Evolutionary conservation across 108 stramenopile genomes (phyloP).

Genomic region (Phaeodactylum tricornutum): DNA sequence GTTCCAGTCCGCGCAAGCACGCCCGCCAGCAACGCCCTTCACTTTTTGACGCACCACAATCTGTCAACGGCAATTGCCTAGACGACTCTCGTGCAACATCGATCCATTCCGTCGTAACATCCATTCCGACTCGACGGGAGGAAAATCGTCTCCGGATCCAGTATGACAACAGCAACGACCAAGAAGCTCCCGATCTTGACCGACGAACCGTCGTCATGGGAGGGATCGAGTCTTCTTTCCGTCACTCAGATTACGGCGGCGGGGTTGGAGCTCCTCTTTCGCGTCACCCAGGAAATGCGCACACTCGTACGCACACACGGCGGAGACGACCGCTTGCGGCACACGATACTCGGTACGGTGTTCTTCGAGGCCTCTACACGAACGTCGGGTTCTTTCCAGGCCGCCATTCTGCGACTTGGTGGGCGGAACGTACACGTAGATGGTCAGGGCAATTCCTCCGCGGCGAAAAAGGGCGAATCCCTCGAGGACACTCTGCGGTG

Average conservation of each 20-base stretch:
- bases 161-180: too few species aligned
- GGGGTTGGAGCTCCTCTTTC: conserved; percentile 36
- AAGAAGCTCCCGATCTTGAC: neutral
- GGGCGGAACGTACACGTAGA: conserved; percentile 80
- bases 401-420: conserved; percentile 90
- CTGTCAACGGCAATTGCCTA: too few species aligned
- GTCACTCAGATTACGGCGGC: conserved; percentile 51
- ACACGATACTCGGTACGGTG: conserved; percentile 10
- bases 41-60: too few species aligned
- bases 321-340: conserved; percentile 17
- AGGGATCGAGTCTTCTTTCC: conserved; percentile 32
- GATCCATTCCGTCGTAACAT: too few species aligned
- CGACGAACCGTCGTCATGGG: conserved; percentile 38
- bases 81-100: too few species aligned
- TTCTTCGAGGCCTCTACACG: conserved; percentile 97
- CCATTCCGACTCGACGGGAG: too few species aligned
- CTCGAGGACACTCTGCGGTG: conserved; percentile 87
- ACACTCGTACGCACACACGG: conserved; percentile 31
- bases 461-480: conserved; percentile 92
- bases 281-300: conserved; percentile 33
- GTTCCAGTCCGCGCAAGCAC: too few species aligned
- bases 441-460: conserved; percentile 57
- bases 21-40: too few species aligned
- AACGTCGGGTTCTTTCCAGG: conserved; percentile 91
- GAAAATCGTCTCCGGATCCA: too few species aligned